A percentile compares a stretch with the other conserved stretches of the same genome.
Conservation (phyloP, 345 rosid genomes). For the Anastatica hierochuntica region DNA sequence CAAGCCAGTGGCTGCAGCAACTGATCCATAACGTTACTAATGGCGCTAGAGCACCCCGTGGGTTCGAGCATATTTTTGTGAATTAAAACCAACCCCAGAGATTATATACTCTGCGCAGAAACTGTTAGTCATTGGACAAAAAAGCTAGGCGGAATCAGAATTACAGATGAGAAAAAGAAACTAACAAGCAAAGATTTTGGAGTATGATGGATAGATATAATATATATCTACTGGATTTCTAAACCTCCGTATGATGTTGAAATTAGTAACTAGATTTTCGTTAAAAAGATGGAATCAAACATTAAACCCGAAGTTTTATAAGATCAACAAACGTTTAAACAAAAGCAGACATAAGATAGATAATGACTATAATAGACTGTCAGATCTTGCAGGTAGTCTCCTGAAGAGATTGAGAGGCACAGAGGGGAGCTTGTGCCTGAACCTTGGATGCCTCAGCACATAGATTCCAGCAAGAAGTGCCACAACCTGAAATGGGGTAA, state of each 20-base stretch:
- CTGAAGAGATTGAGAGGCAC: conserved; percentile 85
- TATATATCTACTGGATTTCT: conserved; percentile 14
- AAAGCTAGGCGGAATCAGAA: conserved; percentile 3
- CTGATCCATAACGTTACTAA: conserved; percentile 53
- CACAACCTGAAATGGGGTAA: conserved; percentile 85
- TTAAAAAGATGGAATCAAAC: conserved; percentile 5
- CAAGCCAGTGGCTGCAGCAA: conserved; percentile 76
- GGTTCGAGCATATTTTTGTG: conserved; percentile 57
- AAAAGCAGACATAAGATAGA: not conserved
- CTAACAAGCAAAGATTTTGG: not conserved
- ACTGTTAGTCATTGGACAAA: conserved; percentile 9
- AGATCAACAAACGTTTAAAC: conserved; percentile 4
- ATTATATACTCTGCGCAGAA: not conserved
- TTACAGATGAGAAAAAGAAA: conserved; percentile 3
- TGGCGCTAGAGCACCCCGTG: conserved; percentile 35
- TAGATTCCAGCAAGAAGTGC: conserved; percentile 61
- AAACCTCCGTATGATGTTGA: conserved; percentile 3
- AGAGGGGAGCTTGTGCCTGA: conserved; percentile 78
- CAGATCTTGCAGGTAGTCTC: conserved; percentile 94
- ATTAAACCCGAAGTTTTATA: not conserved
- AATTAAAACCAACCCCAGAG: conserved; percentile 18
- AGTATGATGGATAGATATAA: conserved; percentile 12
- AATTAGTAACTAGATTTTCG: conserved; percentile 5
- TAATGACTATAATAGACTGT: conserved; percentile 59
- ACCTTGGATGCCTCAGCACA: conserved; percentile 84